Base-by-base conservation (phyloP, 371 early-diverging fungal genomes). In the Chytridiales sp. region DNA sequence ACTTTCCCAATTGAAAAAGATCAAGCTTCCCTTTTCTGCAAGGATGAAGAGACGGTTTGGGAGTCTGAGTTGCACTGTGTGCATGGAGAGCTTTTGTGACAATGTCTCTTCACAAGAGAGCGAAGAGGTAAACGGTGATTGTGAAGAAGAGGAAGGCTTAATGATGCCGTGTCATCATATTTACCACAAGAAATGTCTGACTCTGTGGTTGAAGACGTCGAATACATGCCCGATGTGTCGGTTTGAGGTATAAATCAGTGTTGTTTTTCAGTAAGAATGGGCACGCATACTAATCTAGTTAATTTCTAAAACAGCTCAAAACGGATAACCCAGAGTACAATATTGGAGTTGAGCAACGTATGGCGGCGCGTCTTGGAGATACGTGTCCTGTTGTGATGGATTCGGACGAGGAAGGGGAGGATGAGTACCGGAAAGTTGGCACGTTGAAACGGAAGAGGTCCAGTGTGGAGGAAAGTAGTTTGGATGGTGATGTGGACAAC, bases 161-260 rank as follows among this genome's bases (percentile, higher is more conserved):
- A 9, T 34, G 21, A 73, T 95, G 51, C 89, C 89, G 3, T 95
- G 96, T 75, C 74, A 75, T 26, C 96, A 95, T 61, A 62, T 84
- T 36, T 94, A 89, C 67, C 96, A 95, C 62, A 77, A 78, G 32
- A 88, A 87, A 4, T 95, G 96, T 71, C 87, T 94, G 44, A 87
- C 88, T 48, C 86, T 85, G 43, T 95, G 96, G 96, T 83, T 95
- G 35, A 87, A 86, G 59, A 77, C 85, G 54, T 90, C 87, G 57
- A 85, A 87, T 9, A 89, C 92, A 4, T 94, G 95, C 65, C 94
- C 95, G 17, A 89, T 91, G n/a, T 95, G 95, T 38, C 66, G 70
- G 15, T 66, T 59, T 38, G 70, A 69, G 61, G 53, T 68, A 30
- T 15, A 48, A 32, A 17, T 21, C 47, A 48, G 26, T 21, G 11